Evolutionary conservation across 768 basidiomycete genomes (phyloP), one percentile per base, ranked within the genome.

Genomic region (Termitomyces titanicus): DNA sequence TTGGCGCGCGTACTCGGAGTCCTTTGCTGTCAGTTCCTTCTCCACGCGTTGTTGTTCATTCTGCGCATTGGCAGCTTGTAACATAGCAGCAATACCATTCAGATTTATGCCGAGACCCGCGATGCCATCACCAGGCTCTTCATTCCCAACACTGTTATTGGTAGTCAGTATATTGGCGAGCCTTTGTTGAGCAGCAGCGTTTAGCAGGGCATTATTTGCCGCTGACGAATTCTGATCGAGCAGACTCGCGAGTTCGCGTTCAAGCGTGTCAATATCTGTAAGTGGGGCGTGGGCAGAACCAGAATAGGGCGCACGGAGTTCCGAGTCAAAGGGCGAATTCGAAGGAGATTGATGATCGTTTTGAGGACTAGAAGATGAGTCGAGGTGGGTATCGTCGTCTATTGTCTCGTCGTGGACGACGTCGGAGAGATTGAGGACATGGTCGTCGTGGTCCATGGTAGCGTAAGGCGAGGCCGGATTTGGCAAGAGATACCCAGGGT

Each of bases 381-480:
- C 64, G 47, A 67, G 64, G 51, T 74, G 72, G 44, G 74, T 71
- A 60, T 84, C 82, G 62, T 86, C 81, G 67, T 78, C 82, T 22
- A 89, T 79, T 29, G 85, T 79, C 54, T 89, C 86, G 67, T 91
- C 89, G 69, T 90, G 87, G 43, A 92, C 88, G 70, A 92, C 89
- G 72, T 92, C 89, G 44, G 89, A 91, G 62, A 92, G 82, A 65
- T 84, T 81, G 58, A 92, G 80, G 59, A 83, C 80, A 57, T 81
- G 81, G 66, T 85, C 82, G 67, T 85, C 84, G 69, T 80, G 68
- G 61, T 79, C 75, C 77, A 78, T 78, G 65, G 56, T 64, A 53
- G 60, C 51, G 53, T 55, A 47, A 34, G 52, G 45, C 35, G 38
- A 55, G 31, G 38, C 57, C 56, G 43, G 57, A 63, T 59, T 52